Evolutionary conservation across 1,284 basidiomycete species (phyloP).

Genomic region (Sporisorium sorghi): DNA sequence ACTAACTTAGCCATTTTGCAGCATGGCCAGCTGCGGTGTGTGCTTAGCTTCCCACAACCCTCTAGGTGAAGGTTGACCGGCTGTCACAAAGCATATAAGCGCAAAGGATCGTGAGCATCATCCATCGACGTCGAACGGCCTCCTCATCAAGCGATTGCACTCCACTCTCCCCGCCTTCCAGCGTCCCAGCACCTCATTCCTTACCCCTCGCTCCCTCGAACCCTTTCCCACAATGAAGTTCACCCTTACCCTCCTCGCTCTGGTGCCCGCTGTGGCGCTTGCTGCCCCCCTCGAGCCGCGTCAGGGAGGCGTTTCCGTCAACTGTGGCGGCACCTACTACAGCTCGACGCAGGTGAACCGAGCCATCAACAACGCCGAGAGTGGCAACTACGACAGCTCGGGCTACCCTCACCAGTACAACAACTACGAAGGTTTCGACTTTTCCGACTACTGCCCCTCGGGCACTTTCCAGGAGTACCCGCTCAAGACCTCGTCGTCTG

Average conservation of each 20-base stretch:
- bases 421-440: slow-evolving; percentile 57
- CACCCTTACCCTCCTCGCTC: slow-evolving; percentile 39
- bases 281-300: slow-evolving; percentile 50
- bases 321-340: slow-evolving; percentile 49
- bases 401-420: slow-evolving; percentile 55
- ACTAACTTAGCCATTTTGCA: background rate
- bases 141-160: background rate
- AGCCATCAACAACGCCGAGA: slow-evolving; percentile 48
- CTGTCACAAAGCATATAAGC: slow-evolving; percentile 11
- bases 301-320: slow-evolving; percentile 46
- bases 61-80: background rate
- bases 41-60: background rate
- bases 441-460: slow-evolving; percentile 49
- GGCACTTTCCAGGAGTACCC: slow-evolving; percentile 48
- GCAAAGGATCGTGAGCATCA: background rate
- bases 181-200: background rate
- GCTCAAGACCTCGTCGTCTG: slow-evolving; percentile 11
- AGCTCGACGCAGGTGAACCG: slow-evolving; percentile 38
- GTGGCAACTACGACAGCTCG: slow-evolving; percentile 32
- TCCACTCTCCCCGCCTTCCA: slow-evolving; percentile 6
- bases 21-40: background rate
- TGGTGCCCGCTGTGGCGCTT: slow-evolving; percentile 39
- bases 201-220: slow-evolving; percentile 1
- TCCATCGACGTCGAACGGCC: background rate
- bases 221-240: slow-evolving; percentile 44